Evolutionary conservation across 768 basidiomycete genomes (phyloP), one percentile per base, ranked within the genome.

Genomic region (Hygrophoropsis aurantiaca): DNA sequence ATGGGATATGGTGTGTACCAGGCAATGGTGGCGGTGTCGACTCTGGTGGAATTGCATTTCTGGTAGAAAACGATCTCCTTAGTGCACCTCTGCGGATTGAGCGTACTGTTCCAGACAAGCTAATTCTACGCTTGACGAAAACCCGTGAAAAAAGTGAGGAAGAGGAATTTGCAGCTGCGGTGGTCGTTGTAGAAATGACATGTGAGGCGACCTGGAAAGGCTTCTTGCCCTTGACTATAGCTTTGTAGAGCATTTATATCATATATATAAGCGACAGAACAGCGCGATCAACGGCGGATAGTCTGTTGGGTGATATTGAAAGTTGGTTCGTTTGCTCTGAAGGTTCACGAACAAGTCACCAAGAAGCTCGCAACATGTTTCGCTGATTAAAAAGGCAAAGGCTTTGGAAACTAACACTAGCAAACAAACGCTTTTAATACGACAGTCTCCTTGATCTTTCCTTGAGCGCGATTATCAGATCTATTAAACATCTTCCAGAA

Each of bases 131-230:
- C 41, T 65, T 62, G 0, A 67, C 62, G 37, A 67, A 65, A 3
- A 67, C 60, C 23, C 54, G 57, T 7, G 65, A 65, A 16, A 65
- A 57, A 34, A 65, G 52, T 8, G 60, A 58, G 25, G 65, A 65
- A n/a, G 65, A 65, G 1, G 54, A 62, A 36, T 64, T 67, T 38
- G 64, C 65, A 3, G 62, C 60, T 11, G 58, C 58, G 37, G 47
- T 52, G 1, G 60, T 64, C 5, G 64, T 65, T 0, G 58, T 65
- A 8, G 57, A 57, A 25, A 65, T 60, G 47, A 51, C 60, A 45
- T 56, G 58, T 19, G 80, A 78, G 7, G 80, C 82, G n/a, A 74
- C 79, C 52, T 77, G 77, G 23, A 84, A 60, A 25, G 82, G 80
- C 56, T 71, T 73, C 55, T 71, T 76, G 49, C 80, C 75, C 58